phyloP scores from a whole-genome alignment of 345 rosid species.

The Aethionema arabicum region DNA sequence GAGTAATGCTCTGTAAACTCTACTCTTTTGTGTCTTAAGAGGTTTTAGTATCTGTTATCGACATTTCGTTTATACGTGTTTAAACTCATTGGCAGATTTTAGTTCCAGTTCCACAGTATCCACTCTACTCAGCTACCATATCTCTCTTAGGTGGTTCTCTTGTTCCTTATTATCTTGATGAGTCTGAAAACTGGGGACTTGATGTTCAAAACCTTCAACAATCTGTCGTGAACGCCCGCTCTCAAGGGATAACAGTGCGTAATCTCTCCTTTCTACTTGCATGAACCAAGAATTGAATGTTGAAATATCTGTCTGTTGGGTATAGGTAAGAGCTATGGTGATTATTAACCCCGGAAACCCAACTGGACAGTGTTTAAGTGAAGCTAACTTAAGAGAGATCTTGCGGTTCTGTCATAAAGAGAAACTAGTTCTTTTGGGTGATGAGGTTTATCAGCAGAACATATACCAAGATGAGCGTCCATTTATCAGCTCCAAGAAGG shows the following conservation, averaged over 20 bases:
- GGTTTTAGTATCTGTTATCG: slow-evolving; percentile 11
- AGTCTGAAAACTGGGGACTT: slow-evolving; percentile 98
- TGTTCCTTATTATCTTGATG: slow-evolving; percentile 89
- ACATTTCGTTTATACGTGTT: slow-evolving; percentile 11
- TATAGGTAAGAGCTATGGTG: slow-evolving; percentile 94
- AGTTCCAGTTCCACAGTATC: slow-evolving; percentile 99
- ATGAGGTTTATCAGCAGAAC: slow-evolving; percentile 98
- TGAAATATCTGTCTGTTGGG: slow-evolving; percentile 1
- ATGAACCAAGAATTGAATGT: not conserved
- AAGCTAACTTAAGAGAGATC: slow-evolving; percentile 83
- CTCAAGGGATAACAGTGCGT: slow-evolving; percentile 83
- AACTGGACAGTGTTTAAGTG: slow-evolving; percentile 97
- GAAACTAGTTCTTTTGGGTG: slow-evolving; percentile 82
- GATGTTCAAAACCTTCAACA: slow-evolving; percentile 73
- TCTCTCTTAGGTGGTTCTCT: slow-evolving; percentile 88
- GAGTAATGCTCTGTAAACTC: slow-evolving; percentile 52
- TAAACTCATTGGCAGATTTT: slow-evolving; percentile 54
- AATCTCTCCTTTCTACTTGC: slow-evolving; percentile 11
- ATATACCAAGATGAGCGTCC: slow-evolving; percentile 96
- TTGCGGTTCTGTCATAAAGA: slow-evolving; percentile 75
- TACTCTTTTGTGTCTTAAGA: slow-evolving; percentile 5
- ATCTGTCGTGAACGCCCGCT: slow-evolving; percentile 75
- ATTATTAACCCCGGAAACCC: slow-evolving; percentile 99
- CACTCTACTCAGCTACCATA: slow-evolving; percentile 95
- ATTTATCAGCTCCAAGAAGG: slow-evolving; percentile 86